Percentiles rank a stretch among this genome's conserved stretches.
Conservation (phyloP, 257 asterid genomes). For the Lycium barbarum region DNA sequence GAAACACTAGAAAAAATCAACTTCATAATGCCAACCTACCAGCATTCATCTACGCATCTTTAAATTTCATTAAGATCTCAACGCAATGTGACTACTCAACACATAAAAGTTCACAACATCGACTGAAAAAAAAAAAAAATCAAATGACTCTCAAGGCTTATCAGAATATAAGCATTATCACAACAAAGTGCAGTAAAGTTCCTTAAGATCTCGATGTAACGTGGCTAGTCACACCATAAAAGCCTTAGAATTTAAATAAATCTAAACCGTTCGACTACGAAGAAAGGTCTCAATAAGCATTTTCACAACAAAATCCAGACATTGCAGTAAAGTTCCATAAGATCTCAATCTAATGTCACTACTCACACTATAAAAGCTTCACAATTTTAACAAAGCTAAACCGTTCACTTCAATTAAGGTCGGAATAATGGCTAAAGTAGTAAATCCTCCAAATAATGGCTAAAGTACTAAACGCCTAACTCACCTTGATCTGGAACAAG, state of each 20-base stretch:
- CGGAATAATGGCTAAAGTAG: background rate
- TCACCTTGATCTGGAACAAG: conserved; percentile 92
- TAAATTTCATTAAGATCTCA: background rate
- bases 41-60: background rate
- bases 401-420: background rate
- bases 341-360: background rate
- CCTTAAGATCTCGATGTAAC: background rate
- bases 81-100: background rate
- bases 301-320: background rate
- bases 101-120: background rate
- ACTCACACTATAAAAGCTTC: background rate
- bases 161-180: background rate
- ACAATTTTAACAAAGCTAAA: background rate
- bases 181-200: background rate
- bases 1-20: background rate
- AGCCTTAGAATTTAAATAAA: background rate
- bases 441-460: background rate
- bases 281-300: background rate
- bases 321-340: background rate
- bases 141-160: background rate
- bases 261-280: background rate
- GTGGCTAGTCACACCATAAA: background rate
- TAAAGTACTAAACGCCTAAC: background rate
- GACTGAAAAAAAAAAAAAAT: background rate
- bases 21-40: background rate